These are phyloP conservation scores for Coniochaeta hoffmannii DNA, from an alignment of 2,329 filamentous ascomycete genomes.

Conservation along the genomic window DNA sequence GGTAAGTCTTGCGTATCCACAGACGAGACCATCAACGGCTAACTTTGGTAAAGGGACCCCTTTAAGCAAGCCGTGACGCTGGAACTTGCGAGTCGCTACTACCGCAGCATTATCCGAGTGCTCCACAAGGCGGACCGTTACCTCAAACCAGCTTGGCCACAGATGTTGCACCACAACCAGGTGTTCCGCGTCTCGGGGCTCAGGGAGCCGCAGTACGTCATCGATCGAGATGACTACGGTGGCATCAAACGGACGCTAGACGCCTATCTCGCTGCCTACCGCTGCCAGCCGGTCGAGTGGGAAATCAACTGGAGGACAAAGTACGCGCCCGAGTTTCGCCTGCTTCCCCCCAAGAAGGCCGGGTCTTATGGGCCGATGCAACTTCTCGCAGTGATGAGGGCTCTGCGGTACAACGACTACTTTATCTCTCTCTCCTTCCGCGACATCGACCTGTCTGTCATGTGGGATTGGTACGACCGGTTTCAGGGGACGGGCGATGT, in stretches of 20 bases:
- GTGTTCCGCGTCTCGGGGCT: conserved; percentile 47
- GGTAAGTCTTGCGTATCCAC: conserved; percentile 25
- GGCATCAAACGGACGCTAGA: conserved; percentile 46
- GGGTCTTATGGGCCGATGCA: conserved; percentile 40
- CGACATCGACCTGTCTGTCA: conserved; percentile 39
- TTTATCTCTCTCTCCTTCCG: conserved; percentile 51
- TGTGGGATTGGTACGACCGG: conserved; percentile 34
- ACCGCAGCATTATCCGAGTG: conserved; percentile 45
- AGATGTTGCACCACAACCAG: conserved; percentile 42
- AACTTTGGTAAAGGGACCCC: conserved; percentile 18
- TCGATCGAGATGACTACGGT: conserved; percentile 45
- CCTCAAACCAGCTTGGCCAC: conserved; percentile 51
- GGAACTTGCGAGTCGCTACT: conserved; percentile 47
- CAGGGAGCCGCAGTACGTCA: conserved; percentile 43
- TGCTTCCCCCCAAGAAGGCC: conserved; percentile 34
- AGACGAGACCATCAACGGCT: neutral
- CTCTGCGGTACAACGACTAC: conserved; percentile 51
- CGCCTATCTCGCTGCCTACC: conserved; percentile 46
- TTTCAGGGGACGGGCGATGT: conserved; percentile 36
- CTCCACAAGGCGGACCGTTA: conserved; percentile 47
- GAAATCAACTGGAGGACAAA: conserved; percentile 39
- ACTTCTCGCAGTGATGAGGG: conserved; percentile 48
- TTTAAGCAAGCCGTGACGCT: conserved; percentile 19
- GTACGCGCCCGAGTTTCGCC: conserved; percentile 44
- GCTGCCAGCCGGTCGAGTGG: conserved; percentile 43